Conservation (phyloP, 2,329 filamentous ascomycete genomes). For the Fusarium euwallaceae region DNA sequence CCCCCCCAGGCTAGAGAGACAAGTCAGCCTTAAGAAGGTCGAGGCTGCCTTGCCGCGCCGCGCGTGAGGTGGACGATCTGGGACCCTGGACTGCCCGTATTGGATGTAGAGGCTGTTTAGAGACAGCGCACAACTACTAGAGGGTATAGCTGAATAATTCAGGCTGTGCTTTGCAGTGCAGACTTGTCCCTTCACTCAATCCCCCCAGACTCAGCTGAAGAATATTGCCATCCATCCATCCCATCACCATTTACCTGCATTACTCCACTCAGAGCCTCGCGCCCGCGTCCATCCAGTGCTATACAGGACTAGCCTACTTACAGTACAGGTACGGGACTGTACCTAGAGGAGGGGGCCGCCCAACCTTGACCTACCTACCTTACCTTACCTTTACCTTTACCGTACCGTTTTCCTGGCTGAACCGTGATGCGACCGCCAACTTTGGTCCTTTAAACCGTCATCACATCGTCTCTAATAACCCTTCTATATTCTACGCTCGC, state of each 20-base stretch:
- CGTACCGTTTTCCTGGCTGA: neutral
- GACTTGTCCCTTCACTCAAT: neutral
- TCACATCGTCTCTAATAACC: constrained; percentile 1
- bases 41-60: constrained; percentile 31
- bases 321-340: neutral
- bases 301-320: neutral
- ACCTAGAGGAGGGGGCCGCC: constrained; percentile 1
- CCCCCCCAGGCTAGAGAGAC: neutral
- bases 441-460: neutral
- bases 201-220: constrained; percentile 18
- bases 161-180: neutral
- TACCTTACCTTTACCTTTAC: neutral
- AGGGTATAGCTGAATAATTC: neutral
- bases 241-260: constrained; percentile 33
- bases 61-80: constrained; percentile 28
- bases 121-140: neutral
- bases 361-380: neutral
- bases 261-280: constrained; percentile 34
- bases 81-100: constrained; percentile 14
- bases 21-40: constrained; percentile 33
- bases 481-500: neutral
- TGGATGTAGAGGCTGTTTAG: neutral
- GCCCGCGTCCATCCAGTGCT: constrained; percentile 10
- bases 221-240: neutral
- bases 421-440: constrained; percentile 5